Conservation (phyloP, 2,329 filamentous ascomycete genomes). For the Coccinonectria pachysandricola region DNA sequence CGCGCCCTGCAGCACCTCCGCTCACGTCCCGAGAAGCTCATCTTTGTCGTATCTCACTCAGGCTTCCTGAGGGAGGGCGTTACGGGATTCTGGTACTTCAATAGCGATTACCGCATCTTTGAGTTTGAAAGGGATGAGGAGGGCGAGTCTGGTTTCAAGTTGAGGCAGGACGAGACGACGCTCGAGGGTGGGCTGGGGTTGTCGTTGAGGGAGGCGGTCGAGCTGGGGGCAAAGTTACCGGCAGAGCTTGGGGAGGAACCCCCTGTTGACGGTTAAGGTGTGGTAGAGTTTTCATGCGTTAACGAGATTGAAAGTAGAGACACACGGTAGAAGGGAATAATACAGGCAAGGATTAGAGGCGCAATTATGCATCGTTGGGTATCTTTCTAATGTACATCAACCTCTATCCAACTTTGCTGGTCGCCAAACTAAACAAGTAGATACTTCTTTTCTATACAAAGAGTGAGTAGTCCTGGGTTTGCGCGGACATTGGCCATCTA, state of each 20-base stretch:
- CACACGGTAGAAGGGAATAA: too few species aligned
- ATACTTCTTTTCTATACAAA: too few species aligned
- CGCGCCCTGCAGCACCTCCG: slow-evolving; percentile 39
- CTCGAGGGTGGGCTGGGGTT: slow-evolving; percentile 25
- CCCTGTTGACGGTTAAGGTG: too few species aligned
- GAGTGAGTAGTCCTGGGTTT: too few species aligned
- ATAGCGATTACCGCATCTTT: slow-evolving; percentile 56
- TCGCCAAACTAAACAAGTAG: too few species aligned
- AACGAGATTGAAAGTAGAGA: too few species aligned
- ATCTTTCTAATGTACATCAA: too few species aligned
- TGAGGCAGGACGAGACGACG: slow-evolving; percentile 37
- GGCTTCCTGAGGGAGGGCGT: slow-evolving; percentile 51
- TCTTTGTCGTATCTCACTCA: slow-evolving; percentile 56
- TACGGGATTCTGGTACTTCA: slow-evolving; percentile 45
- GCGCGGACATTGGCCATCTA: slow-evolving; percentile 31
- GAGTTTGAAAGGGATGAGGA: slow-evolving; percentile 31
- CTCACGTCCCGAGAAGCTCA: slow-evolving; percentile 45
- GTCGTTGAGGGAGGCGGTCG: slow-evolving; percentile 25
- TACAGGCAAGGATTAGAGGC: too few species aligned
- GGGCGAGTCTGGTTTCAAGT: slow-evolving; percentile 14
- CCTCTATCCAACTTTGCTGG: too few species aligned
- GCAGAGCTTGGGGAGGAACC: slow-evolving; percentile 18
- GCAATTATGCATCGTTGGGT: too few species aligned
- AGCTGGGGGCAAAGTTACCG: slow-evolving; percentile 30
- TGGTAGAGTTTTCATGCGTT: too few species aligned